Conservation (phyloP, 176 grass and related monocot species). For the Chloris gayana region DNA sequence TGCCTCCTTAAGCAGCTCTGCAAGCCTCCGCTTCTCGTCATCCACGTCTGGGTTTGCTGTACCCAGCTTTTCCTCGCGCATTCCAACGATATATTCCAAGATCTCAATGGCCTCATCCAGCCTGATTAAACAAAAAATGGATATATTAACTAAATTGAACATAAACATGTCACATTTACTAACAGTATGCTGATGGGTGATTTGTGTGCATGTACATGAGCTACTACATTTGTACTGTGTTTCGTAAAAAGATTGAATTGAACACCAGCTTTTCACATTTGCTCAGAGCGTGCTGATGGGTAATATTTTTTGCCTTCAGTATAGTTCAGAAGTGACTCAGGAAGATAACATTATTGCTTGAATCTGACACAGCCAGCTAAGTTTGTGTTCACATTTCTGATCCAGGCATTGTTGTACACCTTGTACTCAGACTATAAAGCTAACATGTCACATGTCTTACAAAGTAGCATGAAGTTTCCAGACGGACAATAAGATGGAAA, state of each 20-base stretch:
- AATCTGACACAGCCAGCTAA: slow-evolving; percentile 34
- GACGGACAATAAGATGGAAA: slow-evolving; percentile 26
- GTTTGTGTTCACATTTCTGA: slow-evolving; percentile 32
- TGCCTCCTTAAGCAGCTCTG: slow-evolving; percentile 85
- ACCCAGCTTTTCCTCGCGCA: slow-evolving; percentile 93
- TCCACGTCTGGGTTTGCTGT: slow-evolving; percentile 93
- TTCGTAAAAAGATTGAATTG: neutral
- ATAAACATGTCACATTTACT: neutral
- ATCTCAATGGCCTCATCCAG: slow-evolving; percentile 91
- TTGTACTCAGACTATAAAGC: slow-evolving; percentile 31
- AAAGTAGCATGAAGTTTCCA: slow-evolving; percentile 68
- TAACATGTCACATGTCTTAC: slow-evolving; percentile 42
- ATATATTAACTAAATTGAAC: neutral
- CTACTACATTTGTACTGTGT: too few relatives aligned
- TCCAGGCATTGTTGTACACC: neutral
- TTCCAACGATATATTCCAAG: slow-evolving; percentile 83
- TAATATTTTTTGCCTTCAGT: neutral
- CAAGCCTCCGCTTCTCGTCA: slow-evolving; percentile 90
- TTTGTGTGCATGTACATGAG: neutral
- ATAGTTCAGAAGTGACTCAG: neutral
- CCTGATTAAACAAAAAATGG: slow-evolving; percentile 54
- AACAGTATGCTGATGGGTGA: neutral
- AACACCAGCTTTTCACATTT: slow-evolving; percentile 5
- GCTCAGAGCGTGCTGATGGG: neutral
- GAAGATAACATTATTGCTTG: slow-evolving; percentile 7